Base-by-base conservation (phyloP, 1,284 basidiomycete genomes). In the Gymnopus androsaceus region DNA sequence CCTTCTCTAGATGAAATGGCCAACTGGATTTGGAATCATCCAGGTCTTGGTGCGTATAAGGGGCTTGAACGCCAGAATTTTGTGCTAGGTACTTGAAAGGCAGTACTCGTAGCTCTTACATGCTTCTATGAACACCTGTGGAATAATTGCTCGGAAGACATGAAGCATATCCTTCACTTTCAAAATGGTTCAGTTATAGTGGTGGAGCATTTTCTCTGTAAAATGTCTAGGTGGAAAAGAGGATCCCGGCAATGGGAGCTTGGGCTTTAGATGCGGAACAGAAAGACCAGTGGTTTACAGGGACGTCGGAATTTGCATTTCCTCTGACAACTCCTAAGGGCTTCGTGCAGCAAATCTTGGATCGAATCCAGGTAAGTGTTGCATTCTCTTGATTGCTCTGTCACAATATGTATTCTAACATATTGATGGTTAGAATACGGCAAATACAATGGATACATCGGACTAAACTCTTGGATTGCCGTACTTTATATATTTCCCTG, bases 1-100 rank as follows among this genome's bases (percentile, higher is more conserved):
- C 30, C 47, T 17, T 37, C 47, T 34, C 28, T 49, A 25, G 7
- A 9, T 8, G 47, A 49, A 37, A 49, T 49, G 47, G 47, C 47
- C 7, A 7, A 30, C 17, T 49, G 47, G 47, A 49, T 49, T 8
- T 49, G 47, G 31, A 34, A 49, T 49, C 19, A 34, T 17, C n/a
- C 11, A 9, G 28, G 9, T 19, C 47, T 34, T n/a, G 31, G 47
- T 49, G 47, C 47, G 7, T 49, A 9, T 31, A 7, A 8, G 23
- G 44, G 44, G 8, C 44, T 46, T 7, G 9, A 46, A 31, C 8
- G 6, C 5, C 14, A 9, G 5, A 19, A 19, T 8, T 46, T 46
- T 27, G 8, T 23, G 15, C 6, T 46, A 12, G 9, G 8, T 15
- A 46, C 25, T 21, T 17, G 23, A 27, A 46, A 46, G 25, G 44